phyloP scores from a whole-genome alignment of 23 red algal species.

The Cyanidium caldarium region DNA sequence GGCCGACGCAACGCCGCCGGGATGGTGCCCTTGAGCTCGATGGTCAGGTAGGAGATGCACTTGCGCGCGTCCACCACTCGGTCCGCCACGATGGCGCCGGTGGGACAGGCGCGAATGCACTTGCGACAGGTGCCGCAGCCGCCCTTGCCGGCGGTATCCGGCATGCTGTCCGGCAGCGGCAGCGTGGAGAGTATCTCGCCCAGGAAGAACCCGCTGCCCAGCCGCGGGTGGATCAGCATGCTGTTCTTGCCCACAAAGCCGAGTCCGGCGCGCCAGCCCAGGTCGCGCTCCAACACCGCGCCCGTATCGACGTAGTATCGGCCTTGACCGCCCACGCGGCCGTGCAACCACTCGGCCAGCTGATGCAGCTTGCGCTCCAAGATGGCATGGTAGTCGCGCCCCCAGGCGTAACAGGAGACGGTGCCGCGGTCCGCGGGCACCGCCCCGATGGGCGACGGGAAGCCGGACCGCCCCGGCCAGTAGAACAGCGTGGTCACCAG shows the following conservation, averaged over 20 bases:
- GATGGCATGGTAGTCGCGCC: slow-evolving; percentile 59
- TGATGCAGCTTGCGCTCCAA: slow-evolving; percentile 23
- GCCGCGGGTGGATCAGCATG: slow-evolving; percentile 65
- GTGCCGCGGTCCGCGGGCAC: slow-evolving; percentile 22
- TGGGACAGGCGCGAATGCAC: slow-evolving; percentile 66
- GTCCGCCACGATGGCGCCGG: slow-evolving; percentile 41
- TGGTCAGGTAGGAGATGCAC: slow-evolving; percentile 91
- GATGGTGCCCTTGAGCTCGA: slow-evolving; percentile 64
- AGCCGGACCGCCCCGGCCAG: slow-evolving; percentile 75
- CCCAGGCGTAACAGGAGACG: slow-evolving; percentile 91
- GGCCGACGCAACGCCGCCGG: slow-evolving; percentile 20
- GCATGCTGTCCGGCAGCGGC: slow-evolving; percentile 32
- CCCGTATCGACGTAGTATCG: slow-evolving; percentile 91
- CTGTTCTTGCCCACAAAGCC: slow-evolving; percentile 94
- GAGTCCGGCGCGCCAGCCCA: slow-evolving; percentile 54
- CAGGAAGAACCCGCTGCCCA: slow-evolving; percentile 78
- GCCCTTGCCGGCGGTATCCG: background rate
- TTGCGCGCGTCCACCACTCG: slow-evolving; percentile 61
- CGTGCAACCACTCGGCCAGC: slow-evolving; percentile 29
- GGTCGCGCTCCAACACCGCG: slow-evolving; percentile 67
- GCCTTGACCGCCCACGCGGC: slow-evolving; percentile 38
- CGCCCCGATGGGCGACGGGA: slow-evolving; percentile 3
- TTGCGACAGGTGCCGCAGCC: slow-evolving; percentile 57
- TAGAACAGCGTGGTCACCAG: slow-evolving; percentile 68
- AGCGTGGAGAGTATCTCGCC: slow-evolving; percentile 82